Evolutionary conservation across 805 yeast species (phyloP).

Genomic region (Wickerhamomyces ciferrii): DNA sequence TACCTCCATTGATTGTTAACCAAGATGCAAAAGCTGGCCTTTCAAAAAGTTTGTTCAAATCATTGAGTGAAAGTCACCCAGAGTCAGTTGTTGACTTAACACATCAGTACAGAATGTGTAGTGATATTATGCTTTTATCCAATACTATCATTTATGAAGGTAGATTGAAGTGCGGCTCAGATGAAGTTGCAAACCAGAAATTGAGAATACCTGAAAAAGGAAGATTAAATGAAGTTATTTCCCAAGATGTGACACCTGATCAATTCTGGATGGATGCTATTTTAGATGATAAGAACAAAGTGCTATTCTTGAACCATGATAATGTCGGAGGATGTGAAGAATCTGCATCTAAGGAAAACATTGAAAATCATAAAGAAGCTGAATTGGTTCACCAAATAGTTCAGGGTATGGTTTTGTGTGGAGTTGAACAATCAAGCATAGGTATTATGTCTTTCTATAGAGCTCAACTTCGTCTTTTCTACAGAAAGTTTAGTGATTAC

Average conservation of each 20-base stretch:
- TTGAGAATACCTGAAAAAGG: slow-evolving; percentile 41
- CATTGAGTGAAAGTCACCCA: slow-evolving; percentile 69
- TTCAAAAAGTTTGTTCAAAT: slow-evolving; percentile 70
- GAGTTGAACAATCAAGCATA: slow-evolving; percentile 52
- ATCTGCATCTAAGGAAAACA: slow-evolving; percentile 52
- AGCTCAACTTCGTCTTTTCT: slow-evolving; percentile 62
- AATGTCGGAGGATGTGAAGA: slow-evolving; percentile 49
- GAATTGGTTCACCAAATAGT: slow-evolving; percentile 57
- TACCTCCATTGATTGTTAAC: slow-evolving; percentile 81
- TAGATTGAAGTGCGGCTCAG: slow-evolving; percentile 69
- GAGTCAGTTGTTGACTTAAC: slow-evolving; percentile 69
- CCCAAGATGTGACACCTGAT: background rate
- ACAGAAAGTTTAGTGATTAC: slow-evolving; percentile 22
- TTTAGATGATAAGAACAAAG: slow-evolving; percentile 51
- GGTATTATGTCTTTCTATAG: slow-evolving; percentile 91
- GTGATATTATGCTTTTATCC: slow-evolving; percentile 79
- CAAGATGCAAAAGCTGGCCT: slow-evolving; percentile 58
- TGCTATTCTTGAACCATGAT: slow-evolving; percentile 81
- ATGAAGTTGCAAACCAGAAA: slow-evolving; percentile 51
- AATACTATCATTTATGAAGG: slow-evolving; percentile 77
- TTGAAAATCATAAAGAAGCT: slow-evolving; percentile 73
- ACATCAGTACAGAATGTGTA: slow-evolving; percentile 89
- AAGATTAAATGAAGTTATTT: slow-evolving; percentile 4
- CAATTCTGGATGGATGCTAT: slow-evolving; percentile 52
- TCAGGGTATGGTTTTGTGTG: slow-evolving; percentile 49